A percentile compares a stretch with the other conserved stretches of the same genome.
Evolutionary conservation across 1,284 basidiomycete species (phyloP).

Genomic region (Cryptococcus sp.): DNA sequence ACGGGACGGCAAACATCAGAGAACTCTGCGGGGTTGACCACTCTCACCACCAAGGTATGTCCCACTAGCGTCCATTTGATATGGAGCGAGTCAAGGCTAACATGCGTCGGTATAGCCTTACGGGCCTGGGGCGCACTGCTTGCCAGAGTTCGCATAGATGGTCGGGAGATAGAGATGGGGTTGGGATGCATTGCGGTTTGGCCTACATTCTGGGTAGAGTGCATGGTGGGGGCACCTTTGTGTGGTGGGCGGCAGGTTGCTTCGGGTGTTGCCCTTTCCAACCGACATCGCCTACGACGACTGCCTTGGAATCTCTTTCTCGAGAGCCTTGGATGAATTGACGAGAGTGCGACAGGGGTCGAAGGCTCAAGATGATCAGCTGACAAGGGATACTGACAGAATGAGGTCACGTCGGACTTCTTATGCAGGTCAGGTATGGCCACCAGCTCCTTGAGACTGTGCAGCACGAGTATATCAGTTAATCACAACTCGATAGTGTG

Average conservation of each 20-base stretch:
- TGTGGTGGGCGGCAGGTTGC: too few species aligned
- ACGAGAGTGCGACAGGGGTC: too few species aligned
- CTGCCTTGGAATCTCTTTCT: too few species aligned
- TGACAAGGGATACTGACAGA: too few species aligned
- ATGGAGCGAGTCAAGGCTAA: constrained; percentile 4
- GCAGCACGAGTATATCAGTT: too few species aligned
- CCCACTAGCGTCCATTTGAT: neutral
- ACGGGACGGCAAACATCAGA: constrained; percentile 79
- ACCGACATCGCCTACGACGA: too few species aligned
- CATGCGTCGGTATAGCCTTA: constrained; percentile 64
- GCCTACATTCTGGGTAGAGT: neutral
- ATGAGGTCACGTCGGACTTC: too few species aligned
- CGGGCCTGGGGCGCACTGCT: constrained; percentile 86
- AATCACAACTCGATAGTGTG: too few species aligned
- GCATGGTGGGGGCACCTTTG: neutral
- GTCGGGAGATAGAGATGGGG: neutral
- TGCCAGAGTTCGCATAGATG: constrained; percentile 75
- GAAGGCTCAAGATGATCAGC: too few species aligned
- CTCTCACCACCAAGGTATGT: constrained; percentile 74
- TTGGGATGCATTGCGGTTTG: neutral
- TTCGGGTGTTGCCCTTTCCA: neutral
- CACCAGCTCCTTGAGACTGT: too few species aligned
- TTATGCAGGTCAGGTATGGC: too few species aligned
- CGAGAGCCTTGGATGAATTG: too few species aligned
- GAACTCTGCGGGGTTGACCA: constrained; percentile 83